Percentiles rank a stretch among this genome's conserved stretches.
phyloP scores from a whole-genome alignment of 495 filamentous ascomycete species.

The Aspergillus baeticus region DNA sequence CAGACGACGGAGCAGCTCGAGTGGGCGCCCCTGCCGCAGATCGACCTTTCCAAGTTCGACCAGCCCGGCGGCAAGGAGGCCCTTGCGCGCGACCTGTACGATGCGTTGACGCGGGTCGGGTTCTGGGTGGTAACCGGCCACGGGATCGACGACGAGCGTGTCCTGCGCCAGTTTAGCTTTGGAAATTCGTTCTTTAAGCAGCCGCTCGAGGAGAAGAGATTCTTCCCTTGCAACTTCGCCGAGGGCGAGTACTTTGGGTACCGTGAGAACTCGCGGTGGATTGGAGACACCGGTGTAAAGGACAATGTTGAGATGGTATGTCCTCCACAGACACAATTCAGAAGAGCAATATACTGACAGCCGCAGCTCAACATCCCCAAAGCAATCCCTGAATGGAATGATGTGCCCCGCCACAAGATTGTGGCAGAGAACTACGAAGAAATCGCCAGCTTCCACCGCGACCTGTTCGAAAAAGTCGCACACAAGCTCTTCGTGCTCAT shows the following conservation, averaged over 20 bases:
- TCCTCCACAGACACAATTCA: not conserved
- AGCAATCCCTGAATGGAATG: slow-evolving; percentile 39
- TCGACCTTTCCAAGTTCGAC: slow-evolving; percentile 52
- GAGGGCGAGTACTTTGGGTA: slow-evolving; percentile 48
- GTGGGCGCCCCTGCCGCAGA: slow-evolving; percentile 45
- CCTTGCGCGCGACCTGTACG: slow-evolving; percentile 52
- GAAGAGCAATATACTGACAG: not conserved
- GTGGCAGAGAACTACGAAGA: slow-evolving; percentile 20
- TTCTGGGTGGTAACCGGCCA: slow-evolving; percentile 32
- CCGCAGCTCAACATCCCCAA: slow-evolving; percentile 54
- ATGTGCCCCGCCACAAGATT: slow-evolving; percentile 27
- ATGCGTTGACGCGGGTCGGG: slow-evolving; percentile 52
- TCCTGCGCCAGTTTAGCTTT: slow-evolving; percentile 38
- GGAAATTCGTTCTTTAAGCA: slow-evolving; percentile 41
- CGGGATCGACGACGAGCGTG: slow-evolving; percentile 35
- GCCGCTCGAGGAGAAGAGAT: slow-evolving; percentile 31
- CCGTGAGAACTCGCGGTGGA: slow-evolving; percentile 42
- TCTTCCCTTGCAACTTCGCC: slow-evolving; percentile 41
- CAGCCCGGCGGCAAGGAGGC: slow-evolving; percentile 51
- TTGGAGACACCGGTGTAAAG: slow-evolving; percentile 44
- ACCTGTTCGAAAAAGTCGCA: slow-evolving; percentile 21
- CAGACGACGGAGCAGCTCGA: slow-evolving; percentile 32
- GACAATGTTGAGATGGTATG: slow-evolving; percentile 47
- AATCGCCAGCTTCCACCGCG: slow-evolving; percentile 24
- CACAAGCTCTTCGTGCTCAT: slow-evolving; percentile 33